These are phyloP conservation scores for Gracilaria gracilis DNA, from an alignment of 23 red algal species.

Conservation along the genomic window DNA sequence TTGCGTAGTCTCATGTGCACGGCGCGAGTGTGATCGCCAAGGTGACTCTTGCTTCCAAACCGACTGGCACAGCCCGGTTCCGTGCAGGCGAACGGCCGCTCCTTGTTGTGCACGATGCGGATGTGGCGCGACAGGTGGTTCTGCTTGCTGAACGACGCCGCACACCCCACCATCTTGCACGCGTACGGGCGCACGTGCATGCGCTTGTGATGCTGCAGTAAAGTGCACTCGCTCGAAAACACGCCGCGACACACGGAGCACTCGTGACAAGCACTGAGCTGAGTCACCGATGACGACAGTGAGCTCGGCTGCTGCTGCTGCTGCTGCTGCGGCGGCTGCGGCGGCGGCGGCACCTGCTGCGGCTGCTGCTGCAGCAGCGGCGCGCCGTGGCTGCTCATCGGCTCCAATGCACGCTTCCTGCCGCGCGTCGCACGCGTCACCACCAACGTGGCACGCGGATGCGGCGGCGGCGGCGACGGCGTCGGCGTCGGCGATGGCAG, in stretches of 20 bases:
- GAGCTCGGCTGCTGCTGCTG: neutral
- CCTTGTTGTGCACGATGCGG: conserved; percentile 73
- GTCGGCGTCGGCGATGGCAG: neutral
- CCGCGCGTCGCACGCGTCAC: too few species aligned
- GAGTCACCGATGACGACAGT: neutral
- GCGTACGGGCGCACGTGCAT: conserved; percentile 24
- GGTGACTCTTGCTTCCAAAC: conserved; percentile 63
- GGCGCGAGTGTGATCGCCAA: conserved; percentile 52
- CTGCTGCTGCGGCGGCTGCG: neutral
- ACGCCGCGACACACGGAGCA: neutral
- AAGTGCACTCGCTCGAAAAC: neutral
- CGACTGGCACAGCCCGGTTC: conserved; percentile 42
- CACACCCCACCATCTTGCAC: conserved; percentile 15
- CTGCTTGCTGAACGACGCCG: conserved; percentile 56
- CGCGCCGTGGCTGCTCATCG: too few species aligned
- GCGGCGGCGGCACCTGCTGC: neutral
- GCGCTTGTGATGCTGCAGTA: conserved; percentile 15
- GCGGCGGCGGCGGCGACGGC: neutral
- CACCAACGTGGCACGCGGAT: neutral
- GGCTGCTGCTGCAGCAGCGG: neutral
- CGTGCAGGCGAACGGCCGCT: conserved; percentile 67
- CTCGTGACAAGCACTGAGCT: neutral
- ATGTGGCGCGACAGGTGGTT: conserved; percentile 64
- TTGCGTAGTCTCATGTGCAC: conserved; percentile 58
- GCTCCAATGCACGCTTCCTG: too few species aligned